Evolutionary conservation across 345 rosid genomes (phyloP), one percentile per base, ranked within the genome.

Genomic region (Carallia brachiata): DNA sequence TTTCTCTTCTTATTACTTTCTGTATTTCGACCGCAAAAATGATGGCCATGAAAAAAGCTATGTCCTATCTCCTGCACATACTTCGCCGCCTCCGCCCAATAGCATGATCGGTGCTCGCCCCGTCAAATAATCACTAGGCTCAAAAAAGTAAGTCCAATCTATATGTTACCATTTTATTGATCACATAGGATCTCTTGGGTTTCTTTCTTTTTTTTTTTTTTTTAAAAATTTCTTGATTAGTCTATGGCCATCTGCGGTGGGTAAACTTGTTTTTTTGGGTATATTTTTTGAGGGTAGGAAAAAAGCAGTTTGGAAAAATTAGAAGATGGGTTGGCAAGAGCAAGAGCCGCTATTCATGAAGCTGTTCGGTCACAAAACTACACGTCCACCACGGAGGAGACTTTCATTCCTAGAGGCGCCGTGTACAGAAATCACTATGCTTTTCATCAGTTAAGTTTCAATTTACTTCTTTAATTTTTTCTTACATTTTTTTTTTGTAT

Each of bases 391-490:
- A 65, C 69, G 40, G 69, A 74, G 17, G 83, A 84, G 30, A 75
- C 48, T 0, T 89, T 66, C 65, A 28, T 83, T 30, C 93, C 97
- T 19, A 70, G 71, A 57, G 96, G 96, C 36, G 57, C 77, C 12
- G 58, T 84, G 48, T 91, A 91, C 75, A 81, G 89, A 75, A 91
- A 88, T 62, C 66, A 87, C 0, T 69, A 74, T 39, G 88, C 93
- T 19, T 91, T 91, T 83, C 93, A 89, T 65, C 97, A 86, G 96
- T 90, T 84, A 76, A 82, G 85, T 74, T 63, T 37, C 69, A 18
- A 32, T 52, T 16, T 28, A 17, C 32, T 4, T 17, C 36, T 2
- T 1, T 8, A 23, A 40, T 36, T 18, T 36, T 4, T 30, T 0
- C 1, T 37, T 6, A 55, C 2, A 17, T 0, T 7, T 23, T 39